A percentile compares a stretch with the other conserved stretches of the same genome.
phyloP scores from a whole-genome alignment of 1,284 basidiomycete genomes.

The Rhodofomes roseus region DNA sequence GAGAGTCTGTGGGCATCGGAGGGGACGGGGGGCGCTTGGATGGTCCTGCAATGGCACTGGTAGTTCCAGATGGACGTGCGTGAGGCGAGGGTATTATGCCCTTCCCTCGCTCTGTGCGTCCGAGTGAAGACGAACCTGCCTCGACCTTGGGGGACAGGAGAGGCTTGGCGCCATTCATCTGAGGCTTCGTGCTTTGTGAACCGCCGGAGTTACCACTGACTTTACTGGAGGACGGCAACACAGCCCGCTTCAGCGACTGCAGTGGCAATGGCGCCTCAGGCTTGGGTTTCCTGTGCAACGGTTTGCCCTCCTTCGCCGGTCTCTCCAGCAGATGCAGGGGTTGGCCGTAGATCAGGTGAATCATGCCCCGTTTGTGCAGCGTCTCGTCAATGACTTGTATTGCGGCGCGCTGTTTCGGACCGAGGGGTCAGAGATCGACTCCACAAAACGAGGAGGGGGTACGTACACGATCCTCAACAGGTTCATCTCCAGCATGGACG shows the following conservation, averaged over 20 bases:
- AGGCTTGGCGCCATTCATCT: neutral
- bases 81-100: neutral
- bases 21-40: slow-evolving; percentile 39
- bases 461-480: slow-evolving; percentile 59
- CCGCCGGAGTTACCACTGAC: neutral
- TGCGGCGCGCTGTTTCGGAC: slow-evolving; percentile 46
- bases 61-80: neutral
- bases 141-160: neutral
- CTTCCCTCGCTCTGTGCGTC: neutral
- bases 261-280: slow-evolving; percentile 3
- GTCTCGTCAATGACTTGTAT: slow-evolving; percentile 64
- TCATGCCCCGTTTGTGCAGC: slow-evolving; percentile 48
- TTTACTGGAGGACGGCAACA: neutral
- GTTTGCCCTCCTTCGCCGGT: slow-evolving; percentile 4
- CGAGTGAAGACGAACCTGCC: neutral
- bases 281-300: slow-evolving; percentile 13
- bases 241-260: neutral
- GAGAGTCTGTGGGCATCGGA: slow-evolving; percentile 14
- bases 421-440: slow-evolving; percentile 1
- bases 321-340: slow-evolving; percentile 52
- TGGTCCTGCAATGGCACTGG: slow-evolving; percentile 14
- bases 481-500: slow-evolving; percentile 55
- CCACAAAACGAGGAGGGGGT: neutral
- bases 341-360: slow-evolving; percentile 54
- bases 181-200: neutral